Base-by-base conservation (phyloP, 192 early-diverging fungal species). In the Cetraspora pellucida region DNA sequence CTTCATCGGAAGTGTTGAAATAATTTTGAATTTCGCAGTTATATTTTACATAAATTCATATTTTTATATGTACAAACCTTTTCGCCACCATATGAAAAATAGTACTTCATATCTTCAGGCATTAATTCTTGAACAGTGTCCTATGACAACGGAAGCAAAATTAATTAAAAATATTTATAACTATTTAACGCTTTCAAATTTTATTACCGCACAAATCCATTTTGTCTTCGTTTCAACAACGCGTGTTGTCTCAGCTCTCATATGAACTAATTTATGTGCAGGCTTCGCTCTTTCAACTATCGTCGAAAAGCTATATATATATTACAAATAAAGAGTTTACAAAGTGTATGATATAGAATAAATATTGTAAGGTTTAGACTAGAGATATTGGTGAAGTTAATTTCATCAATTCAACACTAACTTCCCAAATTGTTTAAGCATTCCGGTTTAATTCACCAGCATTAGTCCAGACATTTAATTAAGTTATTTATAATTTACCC, bases 61-160 rank as follows among this genome's bases (percentile, higher is more conserved):
- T 6, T 43, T 37, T 43, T 59, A 19, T 43, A 1, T 58, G n/a
- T 27, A 58, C 3, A 75, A 27, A 92, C 90, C 71, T 88, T 90
- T 63, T 82, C 77, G 4, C 89, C 92, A 37, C 94, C 94, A 83
- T 89, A 92, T 30, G 75, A 73, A 84, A 87, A 95, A 73, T 77
- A 90, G 28, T 85, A 89, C 65, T 93, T 92, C 71, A 94, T 81
- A 66, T 95, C 93, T 0, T 78, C 66, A 3, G 78, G 59, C n/a
- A 80, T 59, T 10, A 92, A 74, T 4, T 76, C 80, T 59, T 90
- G 81, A 3, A 75, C 66, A 10, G 90, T 89, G 77, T 88, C 88
- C 80, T 86, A 37, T 6, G 1, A 37, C 37, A 37, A 37, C 0
- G 49, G 59, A 50, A 54, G 30, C 8, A 30, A 11, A 8, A 19